phyloP scores from a whole-genome alignment of 345 rosid species.

The Arabidopsis arenosa region DNA sequence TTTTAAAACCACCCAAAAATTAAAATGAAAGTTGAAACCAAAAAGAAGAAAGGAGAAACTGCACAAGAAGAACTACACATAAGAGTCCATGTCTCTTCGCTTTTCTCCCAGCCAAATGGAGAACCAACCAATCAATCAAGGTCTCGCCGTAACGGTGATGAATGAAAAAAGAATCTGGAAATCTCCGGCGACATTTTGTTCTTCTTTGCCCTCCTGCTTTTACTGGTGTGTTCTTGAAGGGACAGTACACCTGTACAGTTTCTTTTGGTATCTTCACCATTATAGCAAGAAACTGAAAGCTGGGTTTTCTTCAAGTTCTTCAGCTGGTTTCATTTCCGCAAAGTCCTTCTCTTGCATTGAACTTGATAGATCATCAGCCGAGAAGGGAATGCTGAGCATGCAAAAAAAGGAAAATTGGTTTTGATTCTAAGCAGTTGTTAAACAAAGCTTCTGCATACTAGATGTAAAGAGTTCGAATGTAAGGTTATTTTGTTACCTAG shows the following conservation, averaged over 20 bases:
- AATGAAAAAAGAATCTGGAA: slow-evolving; percentile 4
- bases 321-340: slow-evolving; percentile 77
- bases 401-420: background rate
- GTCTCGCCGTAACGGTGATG: slow-evolving; percentile 9
- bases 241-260: slow-evolving; percentile 18
- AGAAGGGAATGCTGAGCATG: slow-evolving; percentile 81
- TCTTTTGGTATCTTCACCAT: slow-evolving; percentile 35
- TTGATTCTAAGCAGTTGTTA: slow-evolving; percentile 2
- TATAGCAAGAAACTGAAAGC: slow-evolving; percentile 81
- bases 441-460: slow-evolving; percentile 22
- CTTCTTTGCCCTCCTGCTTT: slow-evolving; percentile 8
- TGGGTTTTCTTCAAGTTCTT: slow-evolving; percentile 79
- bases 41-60: slow-evolving; percentile 16
- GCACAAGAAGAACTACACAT: slow-evolving; percentile 37
- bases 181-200: slow-evolving; percentile 27
- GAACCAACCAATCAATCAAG: slow-evolving; percentile 20
- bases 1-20: slow-evolving; percentile 13
- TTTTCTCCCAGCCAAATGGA: slow-evolving; percentile 20
- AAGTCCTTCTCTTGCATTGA: slow-evolving; percentile 88
- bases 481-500: slow-evolving; percentile 56
- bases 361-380: slow-evolving; percentile 80
- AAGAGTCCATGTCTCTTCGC: slow-evolving; percentile 3
- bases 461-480: background rate
- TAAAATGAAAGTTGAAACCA: slow-evolving; percentile 1
- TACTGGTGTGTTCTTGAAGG: slow-evolving; percentile 11